Evolutionary conservation across 2,329 filamentous ascomycete species (phyloP), one percentile per base, ranked within the genome.

Genomic region (Fusarium clavum): DNA sequence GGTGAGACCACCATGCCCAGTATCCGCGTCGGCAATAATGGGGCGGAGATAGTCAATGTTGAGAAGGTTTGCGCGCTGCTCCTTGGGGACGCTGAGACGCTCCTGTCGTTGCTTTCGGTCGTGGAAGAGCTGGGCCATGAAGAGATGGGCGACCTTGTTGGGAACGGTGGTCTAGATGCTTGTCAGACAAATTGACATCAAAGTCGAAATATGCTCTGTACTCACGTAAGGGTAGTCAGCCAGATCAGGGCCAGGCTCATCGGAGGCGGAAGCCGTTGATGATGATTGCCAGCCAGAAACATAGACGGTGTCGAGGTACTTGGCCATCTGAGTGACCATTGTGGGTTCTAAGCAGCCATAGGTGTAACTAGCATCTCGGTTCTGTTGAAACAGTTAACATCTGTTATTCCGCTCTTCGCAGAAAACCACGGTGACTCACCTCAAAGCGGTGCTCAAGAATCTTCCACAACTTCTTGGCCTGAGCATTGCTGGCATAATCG

Each of bases 251-350:
- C 95, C 96, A 27, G 96, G 96, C 85, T 99, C 96, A 76, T 99
- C 94, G 9, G 94, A 95, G 3, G 94, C 89, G 5, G 95, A 98
- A 52, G 96, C 96, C 10, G 96, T 99, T 25, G 94, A 98, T 3
- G 95, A 98, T 71, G 93, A 97, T 83, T 99, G 96, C 96, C 96
- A 99, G 71, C 96, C 96, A 57, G 96, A 98, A 68, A 99, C 96
- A 81, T 99, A 99, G 79, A 99, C 93, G 34, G 96, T 99, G 79
- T 99, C 96, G 68, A 99, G 87, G 81, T 97, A 98, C 83, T 98
- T 97, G 76, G 95, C 95, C 96, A 99, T 99, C 82, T 99, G 96
- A 29, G 96, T 98, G 79, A 99, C 88, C 93, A 98, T 98, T 60
- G 97, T 97, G 13, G 96, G 96, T 79, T 99, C 96, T 71, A 99